Base-by-base conservation (phyloP, 345 rosid genomes). In the Nephelium lappaceum region DNA sequence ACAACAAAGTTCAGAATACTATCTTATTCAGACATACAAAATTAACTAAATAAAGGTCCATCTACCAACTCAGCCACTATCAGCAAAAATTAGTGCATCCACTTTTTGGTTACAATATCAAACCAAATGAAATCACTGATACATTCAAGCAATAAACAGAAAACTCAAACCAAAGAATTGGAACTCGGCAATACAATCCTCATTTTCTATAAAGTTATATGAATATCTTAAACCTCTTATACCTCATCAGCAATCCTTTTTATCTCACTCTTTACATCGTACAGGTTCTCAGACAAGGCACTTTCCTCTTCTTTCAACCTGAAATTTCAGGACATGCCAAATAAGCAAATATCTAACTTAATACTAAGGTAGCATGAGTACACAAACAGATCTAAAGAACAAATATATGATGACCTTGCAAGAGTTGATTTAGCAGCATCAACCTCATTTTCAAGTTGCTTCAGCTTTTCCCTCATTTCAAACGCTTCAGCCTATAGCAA, bases 221-320 rank as follows among this genome's bases (percentile, higher is more conserved):
- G 36, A 75, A 43, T 51, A 66, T 45, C 19, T 23, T 27, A 47
- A 41, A 45, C 51, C 82, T 45, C 71, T 74, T 5, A 57, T 88
- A 94, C 99, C 97, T 88, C 91, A 61, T 90, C 88, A 38, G 77
- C 82, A 21, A 94, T 88, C 79, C 65, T 80, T 76, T 67, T 82
- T 23, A 89, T 74, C 83, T 90, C 93, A 85, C 78, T 82, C 77
- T 19, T 84, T 86, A 47, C 86, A 80, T 66, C 78, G 58, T 81
- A 80, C 16, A 78, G 67, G n/a, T 82, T 81, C 80, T 93, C 92
- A 27, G 75, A 69, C 41, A 94, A 79, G 65, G 71, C 78, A 76
- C 57, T 82, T 79, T 91, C 97, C 74, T 96, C 97, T 71, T 87
- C 92, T 83, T 85, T 88, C 86, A 93, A 83, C 83, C 99, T 96